These are phyloP conservation scores for Cadophora sp. DNA, from an alignment of 2,329 filamentous ascomycete species.

Conservation along the genomic window DNA sequence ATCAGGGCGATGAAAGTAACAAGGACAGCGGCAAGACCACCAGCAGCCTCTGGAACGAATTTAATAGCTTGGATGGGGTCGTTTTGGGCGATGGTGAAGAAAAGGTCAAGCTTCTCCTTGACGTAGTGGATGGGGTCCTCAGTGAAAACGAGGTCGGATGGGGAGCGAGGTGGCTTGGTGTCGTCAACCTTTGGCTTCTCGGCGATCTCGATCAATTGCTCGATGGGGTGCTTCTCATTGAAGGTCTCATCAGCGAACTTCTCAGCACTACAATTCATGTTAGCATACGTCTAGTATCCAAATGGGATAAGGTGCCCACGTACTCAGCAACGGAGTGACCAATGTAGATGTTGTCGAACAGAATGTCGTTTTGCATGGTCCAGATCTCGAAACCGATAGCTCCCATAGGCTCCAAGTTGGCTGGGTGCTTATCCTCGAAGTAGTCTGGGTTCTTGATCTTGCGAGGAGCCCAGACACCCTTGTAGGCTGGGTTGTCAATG, in stretches of 20 bases:
- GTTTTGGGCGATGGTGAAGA: slow-evolving; percentile 80
- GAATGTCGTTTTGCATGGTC: slow-evolving; percentile 99
- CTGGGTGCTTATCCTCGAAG: slow-evolving; percentile 95
- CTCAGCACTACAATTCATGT: slow-evolving; percentile 59
- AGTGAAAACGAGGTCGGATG: slow-evolving; percentile 82
- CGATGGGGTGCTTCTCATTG: slow-evolving; percentile 83
- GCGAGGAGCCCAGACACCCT: slow-evolving; percentile 90
- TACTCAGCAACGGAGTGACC: slow-evolving; percentile 90
- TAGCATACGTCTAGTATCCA: neutral
- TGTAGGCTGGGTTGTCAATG: slow-evolving; percentile 98
- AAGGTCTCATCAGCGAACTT: slow-evolving; percentile 90
- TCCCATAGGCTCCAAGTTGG: slow-evolving; percentile 98
- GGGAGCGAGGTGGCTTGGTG: slow-evolving; percentile 68
- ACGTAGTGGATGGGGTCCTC: slow-evolving; percentile 89
- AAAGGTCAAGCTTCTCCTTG: slow-evolving; percentile 92
- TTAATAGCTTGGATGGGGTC: slow-evolving; percentile 85
- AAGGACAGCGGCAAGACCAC: slow-evolving; percentile 74
- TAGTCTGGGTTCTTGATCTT: slow-evolving; percentile 97
- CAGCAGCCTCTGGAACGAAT: slow-evolving; percentile 90
- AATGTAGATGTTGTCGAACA: slow-evolving; percentile 99
- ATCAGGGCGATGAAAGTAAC: slow-evolving; percentile 75
- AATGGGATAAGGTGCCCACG: neutral
- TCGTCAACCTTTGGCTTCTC: slow-evolving; percentile 76
- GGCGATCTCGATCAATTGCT: slow-evolving; percentile 80
- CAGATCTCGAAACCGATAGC: slow-evolving; percentile 98